Evolutionary conservation across 2,329 filamentous ascomycete genomes (phyloP), one percentile per base, ranked within the genome.

Genomic region (Scytalidium sp.): DNA sequence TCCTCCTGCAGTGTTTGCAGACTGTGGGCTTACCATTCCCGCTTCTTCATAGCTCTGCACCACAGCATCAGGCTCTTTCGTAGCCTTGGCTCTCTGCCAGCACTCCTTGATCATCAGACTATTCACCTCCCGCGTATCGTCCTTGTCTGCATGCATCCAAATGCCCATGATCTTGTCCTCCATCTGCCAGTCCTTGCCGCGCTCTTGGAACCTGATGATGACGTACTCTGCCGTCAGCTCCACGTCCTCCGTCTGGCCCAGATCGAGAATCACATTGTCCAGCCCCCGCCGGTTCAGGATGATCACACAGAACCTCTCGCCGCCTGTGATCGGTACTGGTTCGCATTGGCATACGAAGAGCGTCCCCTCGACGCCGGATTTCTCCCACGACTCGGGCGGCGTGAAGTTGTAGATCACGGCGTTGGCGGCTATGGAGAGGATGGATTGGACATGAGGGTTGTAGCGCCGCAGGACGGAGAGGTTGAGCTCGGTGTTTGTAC

Each of bases 401-500:
- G 78, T 81, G 72, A 95, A 94, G 43, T 80, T 81, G 75, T 97
- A 97, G 57, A 97, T 80, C 29, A 94, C 89, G 21, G 88, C 88
- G 62, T 93, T 96, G 25, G 88, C 86, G 5, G 90, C 90, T 58
- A 94, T 87, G 55, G 87, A 86, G 56, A 90, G 76, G 64, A 97
- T 90, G 46, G 78, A 73, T 51, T 76, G 75, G 56, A 97, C 83
- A 50, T 81, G 79, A 25, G 90, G 88, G 51, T 90, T 81, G 71
- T 96, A 89, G 58, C 90, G 88, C 51, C 81, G 84, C 29, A 97
- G 78, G 36, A 97, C 93, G 44, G 83, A 78, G 57, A 96, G 78
- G 73, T 97, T 97, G 63, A 97, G 84, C 58, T 95, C 87, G 49
- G 87, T 88, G 68, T 92, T 94, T 55, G 86, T 85, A 56, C 88